These are phyloP conservation scores for Berkeleyomyces rouxiae DNA, from an alignment of 2,329 filamentous ascomycete genomes.

Conservation along the genomic window DNA sequence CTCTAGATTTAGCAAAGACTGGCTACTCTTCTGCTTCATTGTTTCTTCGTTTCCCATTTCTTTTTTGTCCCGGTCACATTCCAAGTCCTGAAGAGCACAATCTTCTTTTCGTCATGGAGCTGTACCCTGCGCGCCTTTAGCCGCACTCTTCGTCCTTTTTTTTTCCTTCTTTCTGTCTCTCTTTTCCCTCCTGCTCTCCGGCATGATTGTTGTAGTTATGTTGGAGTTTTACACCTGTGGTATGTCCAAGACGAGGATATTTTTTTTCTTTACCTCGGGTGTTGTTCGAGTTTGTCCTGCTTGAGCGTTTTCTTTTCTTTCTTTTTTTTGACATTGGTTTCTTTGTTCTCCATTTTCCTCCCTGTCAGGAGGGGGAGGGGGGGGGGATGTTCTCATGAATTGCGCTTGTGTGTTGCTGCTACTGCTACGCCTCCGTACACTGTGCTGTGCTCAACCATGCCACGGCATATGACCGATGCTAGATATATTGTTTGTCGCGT, in stretches of 20 bases:
- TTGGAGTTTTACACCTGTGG: no score
- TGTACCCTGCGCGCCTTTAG: background rate
- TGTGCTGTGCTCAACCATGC: background rate
- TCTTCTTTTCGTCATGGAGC: no score
- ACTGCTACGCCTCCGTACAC: no score
- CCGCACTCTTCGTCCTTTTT: conserved; percentile 7
- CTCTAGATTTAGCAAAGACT: no score
- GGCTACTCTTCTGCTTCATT: no score
- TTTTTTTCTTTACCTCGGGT: conserved; percentile 1
- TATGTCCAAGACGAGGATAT: background rate
- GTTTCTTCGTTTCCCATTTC: background rate
- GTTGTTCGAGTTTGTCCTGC: background rate
- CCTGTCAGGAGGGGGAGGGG: background rate
- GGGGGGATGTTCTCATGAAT: conserved; percentile 16
- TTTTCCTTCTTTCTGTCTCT: conserved; percentile 15
- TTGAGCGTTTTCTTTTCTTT: conserved; percentile 9
- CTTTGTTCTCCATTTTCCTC: conserved; percentile 15
- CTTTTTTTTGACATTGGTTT: conserved; percentile 14
- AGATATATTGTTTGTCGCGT: conserved; percentile 1
- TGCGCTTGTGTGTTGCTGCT: background rate
- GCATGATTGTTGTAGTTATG: no score
- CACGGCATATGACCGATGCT: background rate
- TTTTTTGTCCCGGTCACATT: background rate
- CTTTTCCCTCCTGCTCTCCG: background rate
- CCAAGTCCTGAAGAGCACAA: no score